Conservation (phyloP, 768 basidiomycete species). For the Myochromella boudieri region DNA sequence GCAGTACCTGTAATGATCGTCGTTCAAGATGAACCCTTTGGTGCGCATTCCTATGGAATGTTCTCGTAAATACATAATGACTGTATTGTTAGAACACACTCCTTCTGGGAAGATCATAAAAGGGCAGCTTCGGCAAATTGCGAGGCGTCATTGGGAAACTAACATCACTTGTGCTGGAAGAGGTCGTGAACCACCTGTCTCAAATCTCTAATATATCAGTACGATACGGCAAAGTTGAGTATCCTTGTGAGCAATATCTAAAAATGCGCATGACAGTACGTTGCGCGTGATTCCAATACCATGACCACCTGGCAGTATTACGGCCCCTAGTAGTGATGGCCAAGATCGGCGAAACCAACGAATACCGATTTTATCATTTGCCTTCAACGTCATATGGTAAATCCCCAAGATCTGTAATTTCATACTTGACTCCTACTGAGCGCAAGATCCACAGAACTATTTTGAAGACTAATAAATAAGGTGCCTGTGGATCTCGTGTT, state of each 20-base stretch:
- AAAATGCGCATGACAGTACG: background rate
- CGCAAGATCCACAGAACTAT: too few relatives aligned
- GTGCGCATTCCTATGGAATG: constrained; percentile 17
- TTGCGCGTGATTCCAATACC: background rate
- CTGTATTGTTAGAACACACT: constrained; percentile 39
- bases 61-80: background rate
- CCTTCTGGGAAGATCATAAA: constrained; percentile 63
- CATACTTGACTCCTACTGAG: too few relatives aligned
- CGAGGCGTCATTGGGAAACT: constrained; percentile 40
- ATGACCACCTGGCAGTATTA: too few relatives aligned
- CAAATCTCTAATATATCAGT: constrained; percentile 10
- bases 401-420: too few relatives aligned
- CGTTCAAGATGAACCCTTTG: constrained; percentile 44
- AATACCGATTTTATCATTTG: too few relatives aligned
- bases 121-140: constrained; percentile 45
- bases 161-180: constrained; percentile 19
- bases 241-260: background rate
- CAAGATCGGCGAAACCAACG: too few relatives aligned
- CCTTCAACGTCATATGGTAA: too few relatives aligned
- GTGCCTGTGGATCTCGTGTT: too few relatives aligned
- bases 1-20: constrained; percentile 65
- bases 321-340: too few relatives aligned
- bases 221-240: background rate
- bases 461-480: too few relatives aligned
- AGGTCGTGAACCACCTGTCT: background rate